A percentile compares a stretch with the other conserved stretches of the same genome.
phyloP scores from a whole-genome alignment of 1,284 basidiomycete genomes.

The Sporisorium graminicola region DNA sequence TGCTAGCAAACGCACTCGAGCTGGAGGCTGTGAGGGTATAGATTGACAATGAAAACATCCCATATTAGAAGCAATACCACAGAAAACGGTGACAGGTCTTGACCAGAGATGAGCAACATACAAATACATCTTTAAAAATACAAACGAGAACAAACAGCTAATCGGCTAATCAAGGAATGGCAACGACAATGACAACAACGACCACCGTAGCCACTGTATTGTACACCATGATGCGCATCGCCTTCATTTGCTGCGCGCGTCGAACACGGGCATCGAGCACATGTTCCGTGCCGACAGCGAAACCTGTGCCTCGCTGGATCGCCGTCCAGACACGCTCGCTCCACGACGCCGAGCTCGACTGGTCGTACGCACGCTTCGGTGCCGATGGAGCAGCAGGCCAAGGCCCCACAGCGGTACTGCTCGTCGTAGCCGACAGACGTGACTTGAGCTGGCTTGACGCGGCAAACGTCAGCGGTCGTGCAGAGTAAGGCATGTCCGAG shows the following conservation, averaged over 20 bases:
- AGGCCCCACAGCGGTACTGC: slow-evolving; percentile 20
- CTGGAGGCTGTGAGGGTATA: slow-evolving; percentile 5
- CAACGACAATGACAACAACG: slow-evolving; percentile 39
- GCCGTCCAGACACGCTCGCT: slow-evolving; percentile 27
- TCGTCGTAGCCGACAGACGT: slow-evolving; percentile 28
- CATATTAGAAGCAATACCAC: not conserved
- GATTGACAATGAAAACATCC: slow-evolving; percentile 9
- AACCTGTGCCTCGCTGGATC: slow-evolving; percentile 48
- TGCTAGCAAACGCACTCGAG: not conserved
- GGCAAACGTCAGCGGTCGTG: slow-evolving; percentile 27
- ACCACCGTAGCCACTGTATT: slow-evolving; percentile 35
- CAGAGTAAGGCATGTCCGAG: slow-evolving; percentile 8
- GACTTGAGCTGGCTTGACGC: slow-evolving; percentile 21
- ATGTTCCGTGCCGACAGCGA: slow-evolving; percentile 50
- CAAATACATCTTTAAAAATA: slow-evolving; percentile 16
- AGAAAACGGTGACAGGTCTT: slow-evolving; percentile 11
- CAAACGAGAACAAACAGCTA: not conserved
- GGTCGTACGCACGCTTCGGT: slow-evolving; percentile 27
- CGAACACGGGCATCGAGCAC: slow-evolving; percentile 52
- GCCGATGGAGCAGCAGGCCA: not conserved
- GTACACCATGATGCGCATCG: slow-evolving; percentile 42
- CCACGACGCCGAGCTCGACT: not conserved
- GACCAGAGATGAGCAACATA: slow-evolving; percentile 6
- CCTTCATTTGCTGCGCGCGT: slow-evolving; percentile 49
- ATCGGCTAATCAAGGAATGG: slow-evolving; percentile 36